Evolutionary conservation across 768 basidiomycete genomes (phyloP), one percentile per base, ranked within the genome.

Genomic region (Trametes cinnabarina): DNA sequence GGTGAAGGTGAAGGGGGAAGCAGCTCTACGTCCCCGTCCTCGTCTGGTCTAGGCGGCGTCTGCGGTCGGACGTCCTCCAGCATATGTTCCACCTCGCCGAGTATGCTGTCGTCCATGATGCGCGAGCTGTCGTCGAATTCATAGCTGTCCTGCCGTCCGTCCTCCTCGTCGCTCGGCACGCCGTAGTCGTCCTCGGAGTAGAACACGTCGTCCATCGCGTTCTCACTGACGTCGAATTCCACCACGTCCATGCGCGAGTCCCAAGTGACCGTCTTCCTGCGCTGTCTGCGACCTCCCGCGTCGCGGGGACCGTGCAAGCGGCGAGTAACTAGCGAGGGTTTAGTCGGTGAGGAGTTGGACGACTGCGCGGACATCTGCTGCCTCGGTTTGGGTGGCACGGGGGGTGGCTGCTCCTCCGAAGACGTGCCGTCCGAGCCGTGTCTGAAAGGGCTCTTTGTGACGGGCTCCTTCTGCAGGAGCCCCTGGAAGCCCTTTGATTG

Each of bases 221-320:
- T 77, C 49, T 88, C 81, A 12, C 82, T 87, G 19, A 79, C 74
- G 55, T 90, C 86, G 67, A 90, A 92, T 66, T 92, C 90, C 28
- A 92, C 71, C 11, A 94, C 90, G 60, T 94, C 91, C 63, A 88
- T 90, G 11, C 83, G 79, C 61, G 90, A 87, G 68, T 87, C 81
- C 57, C 89, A 94, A 1, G 83, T 88, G 25, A 94, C 92, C 0
- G 83, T 92, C 70, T 92, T 93, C 60, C 88, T 72, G 19, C 64
- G 55, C 14, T 83, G 78, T 64, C 82, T 81, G 20, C 83, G 78
- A 23, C 48, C 48, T 0, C 66, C 79, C 52, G 78, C 83, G 3
- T 81, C 73, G 28, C 91, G 86, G 4, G 91, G 91, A 2, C 92
- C 91, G 63, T 87, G 87, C 63, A 91, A 79, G 34, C 88, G 82